phyloP scores from a whole-genome alignment of 495 filamentous ascomycete species.

The Penicillium riverlandense region DNA sequence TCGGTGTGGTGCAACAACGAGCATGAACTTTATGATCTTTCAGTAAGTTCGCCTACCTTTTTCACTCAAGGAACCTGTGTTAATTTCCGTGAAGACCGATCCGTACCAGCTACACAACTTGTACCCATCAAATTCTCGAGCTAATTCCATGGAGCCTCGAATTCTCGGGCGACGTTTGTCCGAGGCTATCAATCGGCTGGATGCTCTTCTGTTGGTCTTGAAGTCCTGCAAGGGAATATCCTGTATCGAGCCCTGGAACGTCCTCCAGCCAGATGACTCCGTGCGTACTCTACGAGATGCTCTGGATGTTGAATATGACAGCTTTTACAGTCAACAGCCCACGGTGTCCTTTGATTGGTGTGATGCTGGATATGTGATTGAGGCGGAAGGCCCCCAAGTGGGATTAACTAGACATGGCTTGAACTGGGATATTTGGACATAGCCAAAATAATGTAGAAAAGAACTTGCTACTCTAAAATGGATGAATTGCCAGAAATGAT shows the following conservation, averaged over 20 bases:
- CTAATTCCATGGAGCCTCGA: conserved; percentile 1
- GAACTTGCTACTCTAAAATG: too few species aligned
- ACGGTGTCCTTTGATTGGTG: conserved; percentile 49
- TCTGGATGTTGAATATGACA: conserved; percentile 43
- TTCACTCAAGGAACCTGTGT: too few species aligned
- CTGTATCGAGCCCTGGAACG: conserved; percentile 53
- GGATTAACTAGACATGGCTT: conserved; percentile 21
- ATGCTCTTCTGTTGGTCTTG: conserved; percentile 55
- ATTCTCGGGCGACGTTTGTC: conserved; percentile 40
- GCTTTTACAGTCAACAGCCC: conserved; percentile 47
- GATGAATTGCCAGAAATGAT: too few species aligned
- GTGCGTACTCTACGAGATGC: conserved; percentile 30
- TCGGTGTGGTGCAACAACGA: conserved; percentile 61
- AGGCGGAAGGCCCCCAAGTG: conserved; percentile 52
- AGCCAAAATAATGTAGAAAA: not conserved
- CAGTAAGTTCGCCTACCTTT: conserved; percentile 18
- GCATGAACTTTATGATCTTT: conserved; percentile 58
- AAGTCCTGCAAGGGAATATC: conserved; percentile 54
- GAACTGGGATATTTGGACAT: conserved; percentile 29
- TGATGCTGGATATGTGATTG: conserved; percentile 52
- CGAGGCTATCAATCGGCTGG: conserved; percentile 43
- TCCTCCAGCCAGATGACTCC: conserved; percentile 46
- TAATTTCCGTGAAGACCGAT: conserved; percentile 35
- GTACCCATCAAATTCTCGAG: conserved; percentile 22
- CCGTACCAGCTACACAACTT: conserved; percentile 56